Evolutionary conservation across 148 eudicot genomes (phyloP).

Genomic region (Rhododendron vialii): DNA sequence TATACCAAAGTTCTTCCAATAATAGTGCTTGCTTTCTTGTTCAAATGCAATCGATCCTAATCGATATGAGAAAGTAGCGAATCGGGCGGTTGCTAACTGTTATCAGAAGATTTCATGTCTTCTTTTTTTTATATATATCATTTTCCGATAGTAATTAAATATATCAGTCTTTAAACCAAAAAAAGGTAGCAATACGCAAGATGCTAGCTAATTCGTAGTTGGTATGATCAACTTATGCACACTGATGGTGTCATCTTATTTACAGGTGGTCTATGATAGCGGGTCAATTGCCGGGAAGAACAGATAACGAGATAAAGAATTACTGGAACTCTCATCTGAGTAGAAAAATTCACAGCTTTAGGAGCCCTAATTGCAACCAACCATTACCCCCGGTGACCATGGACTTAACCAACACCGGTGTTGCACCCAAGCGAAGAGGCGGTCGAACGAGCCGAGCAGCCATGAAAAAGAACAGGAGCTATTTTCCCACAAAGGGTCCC

Average conservation of each 20-base stretch:
- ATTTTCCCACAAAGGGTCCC: background rate
- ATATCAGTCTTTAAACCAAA: no score
- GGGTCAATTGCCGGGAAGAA: conserved; percentile 69
- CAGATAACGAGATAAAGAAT: conserved; percentile 91
- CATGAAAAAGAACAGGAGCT: conserved; percentile 41
- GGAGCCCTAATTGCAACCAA: conserved; percentile 11
- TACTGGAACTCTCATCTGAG: conserved; percentile 94
- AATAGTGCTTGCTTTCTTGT: no score
- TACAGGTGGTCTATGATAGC: conserved; percentile 88
- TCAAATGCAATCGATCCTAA: no score
- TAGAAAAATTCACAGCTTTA: conserved; percentile 39
- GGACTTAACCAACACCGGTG: background rate
- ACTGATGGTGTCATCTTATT: background rate
- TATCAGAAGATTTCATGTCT: no score
- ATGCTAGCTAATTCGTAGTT: no score
- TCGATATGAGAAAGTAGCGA: no score
- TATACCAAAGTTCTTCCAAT: no score
- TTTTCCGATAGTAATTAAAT: no score
- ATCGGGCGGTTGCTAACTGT: no score
- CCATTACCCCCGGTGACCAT: background rate
- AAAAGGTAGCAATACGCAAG: no score
- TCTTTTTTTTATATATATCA: no score
- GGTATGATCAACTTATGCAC: no score
- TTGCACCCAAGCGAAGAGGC: conserved; percentile 35
- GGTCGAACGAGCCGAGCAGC: conserved; percentile 39